phyloP scores from a whole-genome alignment of 2,329 filamentous ascomycete species.

The Tolypocladium amazonense region DNA sequence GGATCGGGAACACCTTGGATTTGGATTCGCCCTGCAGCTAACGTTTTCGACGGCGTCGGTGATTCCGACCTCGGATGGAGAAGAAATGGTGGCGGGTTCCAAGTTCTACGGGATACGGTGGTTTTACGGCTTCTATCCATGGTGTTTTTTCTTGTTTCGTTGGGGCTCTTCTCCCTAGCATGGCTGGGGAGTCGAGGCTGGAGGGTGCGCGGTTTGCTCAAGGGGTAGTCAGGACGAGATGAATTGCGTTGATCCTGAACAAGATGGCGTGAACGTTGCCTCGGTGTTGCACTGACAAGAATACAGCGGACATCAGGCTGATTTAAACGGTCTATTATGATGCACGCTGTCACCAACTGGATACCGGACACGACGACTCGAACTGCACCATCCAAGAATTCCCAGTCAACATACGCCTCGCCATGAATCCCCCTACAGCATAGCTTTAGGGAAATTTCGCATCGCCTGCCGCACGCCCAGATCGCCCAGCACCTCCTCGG shows the following conservation, averaged over 20 bases:
- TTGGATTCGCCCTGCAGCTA: constrained; percentile 18
- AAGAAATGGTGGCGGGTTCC: constrained; percentile 14
- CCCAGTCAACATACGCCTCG: background rate
- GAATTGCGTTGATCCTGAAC: constrained; percentile 21
- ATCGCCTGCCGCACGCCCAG: constrained; percentile 76
- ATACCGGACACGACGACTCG: background rate
- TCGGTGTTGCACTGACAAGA: background rate
- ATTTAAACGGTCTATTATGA: background rate
- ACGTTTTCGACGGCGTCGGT: constrained; percentile 9
- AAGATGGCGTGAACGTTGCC: constrained; percentile 11
- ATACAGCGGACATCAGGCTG: background rate
- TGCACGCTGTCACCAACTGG: background rate
- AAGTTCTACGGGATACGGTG: constrained; percentile 11
- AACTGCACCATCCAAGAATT: background rate
- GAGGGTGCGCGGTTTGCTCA: constrained; percentile 16
- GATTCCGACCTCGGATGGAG: constrained; percentile 11
- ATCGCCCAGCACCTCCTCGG: constrained; percentile 74
- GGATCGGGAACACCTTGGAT: constrained; percentile 16
- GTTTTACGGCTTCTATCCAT: constrained; percentile 8
- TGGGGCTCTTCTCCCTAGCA: constrained; percentile 1
- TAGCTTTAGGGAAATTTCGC: constrained; percentile 75
- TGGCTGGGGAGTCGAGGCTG: constrained; percentile 5
- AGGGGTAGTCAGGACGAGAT: constrained; percentile 27
- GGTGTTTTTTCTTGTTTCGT: constrained; percentile 7
- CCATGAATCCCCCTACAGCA: constrained; percentile 44